A percentile compares a stretch with the other conserved stretches of the same genome.
Conservation (phyloP, 2,329 filamentous ascomycete species). For the Aspergillus texensis region DNA sequence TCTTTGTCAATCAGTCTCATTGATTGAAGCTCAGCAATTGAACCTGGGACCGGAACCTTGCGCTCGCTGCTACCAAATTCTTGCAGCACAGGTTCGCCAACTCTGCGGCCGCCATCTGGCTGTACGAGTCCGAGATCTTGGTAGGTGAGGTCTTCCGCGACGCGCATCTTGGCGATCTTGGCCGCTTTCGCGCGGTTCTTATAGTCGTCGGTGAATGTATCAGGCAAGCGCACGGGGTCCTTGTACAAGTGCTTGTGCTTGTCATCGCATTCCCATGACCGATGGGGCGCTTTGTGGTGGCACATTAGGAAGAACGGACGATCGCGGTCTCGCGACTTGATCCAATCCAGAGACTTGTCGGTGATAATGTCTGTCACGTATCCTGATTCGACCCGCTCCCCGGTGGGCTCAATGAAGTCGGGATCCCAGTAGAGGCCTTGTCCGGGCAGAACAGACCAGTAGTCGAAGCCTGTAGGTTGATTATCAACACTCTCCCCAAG, state of each 20-base stretch:
- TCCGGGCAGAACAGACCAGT: slow-evolving; percentile 55
- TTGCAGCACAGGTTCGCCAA: slow-evolving; percentile 35
- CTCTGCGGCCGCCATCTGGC: slow-evolving; percentile 48
- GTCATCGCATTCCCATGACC: slow-evolving; percentile 55
- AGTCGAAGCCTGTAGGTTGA: slow-evolving; percentile 55
- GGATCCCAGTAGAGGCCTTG: slow-evolving; percentile 59
- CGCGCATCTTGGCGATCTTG: slow-evolving; percentile 54
- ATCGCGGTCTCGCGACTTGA: slow-evolving; percentile 34
- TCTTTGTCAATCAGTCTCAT: neutral
- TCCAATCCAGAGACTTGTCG: slow-evolving; percentile 51
- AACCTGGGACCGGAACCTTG: neutral
- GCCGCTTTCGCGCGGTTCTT: slow-evolving; percentile 57
- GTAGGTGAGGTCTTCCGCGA: slow-evolving; percentile 55
- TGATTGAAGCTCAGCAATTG: neutral
- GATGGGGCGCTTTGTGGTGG: slow-evolving; percentile 59
- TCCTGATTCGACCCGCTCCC: slow-evolving; percentile 38
- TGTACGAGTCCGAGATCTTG: slow-evolving; percentile 55
- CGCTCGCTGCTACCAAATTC: slow-evolving; percentile 14
- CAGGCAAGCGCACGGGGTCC: slow-evolving; percentile 51
- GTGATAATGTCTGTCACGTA: slow-evolving; percentile 59
- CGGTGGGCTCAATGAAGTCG: slow-evolving; percentile 48
- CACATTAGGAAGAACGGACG: slow-evolving; percentile 59
- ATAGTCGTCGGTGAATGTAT: slow-evolving; percentile 59
- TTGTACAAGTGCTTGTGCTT: slow-evolving; percentile 54
- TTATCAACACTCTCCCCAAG: slow-evolving; percentile 52